These are phyloP conservation scores for Odontarrhena argentea DNA, from an alignment of 345 rosid genomes.

Conservation along the genomic window DNA sequence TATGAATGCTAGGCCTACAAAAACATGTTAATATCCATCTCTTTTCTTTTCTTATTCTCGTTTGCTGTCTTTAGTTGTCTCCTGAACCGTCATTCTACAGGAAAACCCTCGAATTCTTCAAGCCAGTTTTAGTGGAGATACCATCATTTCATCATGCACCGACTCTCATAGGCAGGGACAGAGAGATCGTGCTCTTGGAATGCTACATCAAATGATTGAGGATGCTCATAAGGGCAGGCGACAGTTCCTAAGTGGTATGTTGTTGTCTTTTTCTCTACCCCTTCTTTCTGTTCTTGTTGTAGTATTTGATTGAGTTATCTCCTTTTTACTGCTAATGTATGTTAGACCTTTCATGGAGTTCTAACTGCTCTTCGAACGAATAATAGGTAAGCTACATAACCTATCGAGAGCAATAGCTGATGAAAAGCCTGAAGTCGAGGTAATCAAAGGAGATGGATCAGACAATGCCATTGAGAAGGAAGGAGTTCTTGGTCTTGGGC, in stretches of 20 bases:
- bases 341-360: slow-evolving; percentile 15
- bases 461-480: slow-evolving; percentile 62
- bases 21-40: slow-evolving; percentile 4
- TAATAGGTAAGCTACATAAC: slow-evolving; percentile 91
- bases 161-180: slow-evolving; percentile 81
- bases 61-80: slow-evolving; percentile 8
- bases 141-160: slow-evolving; percentile 52
- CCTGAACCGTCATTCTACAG: slow-evolving; percentile 45
- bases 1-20: neutral
- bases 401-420: slow-evolving; percentile 93
- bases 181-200: slow-evolving; percentile 84
- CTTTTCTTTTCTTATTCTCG: slow-evolving; percentile 9
- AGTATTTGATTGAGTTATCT: slow-evolving; percentile 14
- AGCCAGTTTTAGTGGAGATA: slow-evolving; percentile 69
- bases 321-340: slow-evolving; percentile 28
- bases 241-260: slow-evolving; percentile 90
- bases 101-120: slow-evolving; percentile 70
- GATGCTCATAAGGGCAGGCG: slow-evolving; percentile 98
- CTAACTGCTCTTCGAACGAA: slow-evolving; percentile 40
- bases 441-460: slow-evolving; percentile 53
- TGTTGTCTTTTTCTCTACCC: slow-evolving; percentile 15
- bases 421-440: slow-evolving; percentile 70
- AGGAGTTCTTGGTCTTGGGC: slow-evolving; percentile 90
- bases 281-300: slow-evolving; percentile 23
- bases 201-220: slow-evolving; percentile 94